Evolutionary conservation across 306 rosid genomes (phyloP).

Genomic region (Spatholobus suberectus): DNA sequence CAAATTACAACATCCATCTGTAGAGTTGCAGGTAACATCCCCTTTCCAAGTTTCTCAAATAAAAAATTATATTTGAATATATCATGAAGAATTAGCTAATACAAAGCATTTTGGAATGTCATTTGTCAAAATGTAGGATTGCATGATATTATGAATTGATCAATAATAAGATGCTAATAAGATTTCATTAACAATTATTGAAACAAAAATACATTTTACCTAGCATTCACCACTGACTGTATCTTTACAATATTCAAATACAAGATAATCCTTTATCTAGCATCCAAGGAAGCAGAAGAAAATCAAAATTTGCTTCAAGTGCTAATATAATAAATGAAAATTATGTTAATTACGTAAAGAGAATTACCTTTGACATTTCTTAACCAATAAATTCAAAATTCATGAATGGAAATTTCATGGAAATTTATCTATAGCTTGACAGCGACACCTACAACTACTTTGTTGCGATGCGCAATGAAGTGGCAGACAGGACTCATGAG

Average conservation of each 20-base stretch:
- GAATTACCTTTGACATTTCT: not conserved
- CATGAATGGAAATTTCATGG: not conserved
- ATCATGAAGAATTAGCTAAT: too few species aligned
- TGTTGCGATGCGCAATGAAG: slow-evolving; percentile 10
- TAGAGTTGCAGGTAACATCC: slow-evolving; percentile 18
- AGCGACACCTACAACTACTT: not conserved
- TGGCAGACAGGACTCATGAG: slow-evolving; percentile 24
- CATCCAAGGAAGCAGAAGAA: not conserved
- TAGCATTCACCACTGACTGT: not conserved
- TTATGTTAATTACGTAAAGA: not conserved
- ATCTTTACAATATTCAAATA: too few species aligned
- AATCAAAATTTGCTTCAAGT: not conserved
- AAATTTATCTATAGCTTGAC: slow-evolving; percentile 17
- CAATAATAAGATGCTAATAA: not conserved
- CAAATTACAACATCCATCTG: not conserved
- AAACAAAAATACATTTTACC: not conserved
- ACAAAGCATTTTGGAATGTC: not conserved
- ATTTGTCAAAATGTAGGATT: not conserved
- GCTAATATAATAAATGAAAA: not conserved
- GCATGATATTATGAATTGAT: not conserved
- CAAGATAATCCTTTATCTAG: not conserved
- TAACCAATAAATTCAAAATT: not conserved
- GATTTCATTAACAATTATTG: not conserved
- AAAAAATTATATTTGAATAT: too few species aligned
- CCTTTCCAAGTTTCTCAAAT: not conserved